Conservation (phyloP, 31 red algal species). For the Endocladia muricata region DNA sequence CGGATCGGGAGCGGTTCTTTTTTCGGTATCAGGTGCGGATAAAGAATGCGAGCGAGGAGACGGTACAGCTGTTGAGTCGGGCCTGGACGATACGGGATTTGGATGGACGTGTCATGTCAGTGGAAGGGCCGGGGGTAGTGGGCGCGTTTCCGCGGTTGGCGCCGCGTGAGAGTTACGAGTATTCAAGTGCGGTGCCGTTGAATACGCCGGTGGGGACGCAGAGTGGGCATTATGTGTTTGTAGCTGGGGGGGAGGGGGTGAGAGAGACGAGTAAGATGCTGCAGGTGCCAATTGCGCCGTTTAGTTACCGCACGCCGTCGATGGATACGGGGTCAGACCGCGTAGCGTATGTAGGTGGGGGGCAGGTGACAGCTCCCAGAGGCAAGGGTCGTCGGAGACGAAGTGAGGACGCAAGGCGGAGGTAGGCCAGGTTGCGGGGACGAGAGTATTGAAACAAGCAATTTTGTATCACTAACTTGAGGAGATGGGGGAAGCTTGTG, state of each 20-base stretch:
- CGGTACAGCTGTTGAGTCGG: constrained; percentile 28
- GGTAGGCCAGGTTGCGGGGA: too few relatives aligned
- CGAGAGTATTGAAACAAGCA: too few relatives aligned
- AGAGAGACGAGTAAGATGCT: too few relatives aligned
- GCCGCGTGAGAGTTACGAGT: constrained; percentile 30
- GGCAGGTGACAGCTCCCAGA: too few relatives aligned
- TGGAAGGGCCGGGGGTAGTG: constrained; percentile 52
- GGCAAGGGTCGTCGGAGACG: background rate
- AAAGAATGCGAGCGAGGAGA: background rate
- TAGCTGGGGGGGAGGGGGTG: background rate
- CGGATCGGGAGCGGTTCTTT: constrained; percentile 22
- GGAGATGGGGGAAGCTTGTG: too few relatives aligned
- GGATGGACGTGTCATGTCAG: constrained; percentile 33
- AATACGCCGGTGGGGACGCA: constrained; percentile 26
- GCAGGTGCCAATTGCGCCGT: constrained; percentile 16
- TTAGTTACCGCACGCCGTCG: constrained; percentile 4
- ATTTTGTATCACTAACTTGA: too few relatives aligned
- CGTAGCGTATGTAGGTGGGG: too few relatives aligned
- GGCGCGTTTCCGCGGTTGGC: constrained; percentile 28
- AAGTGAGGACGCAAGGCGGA: too few relatives aligned
- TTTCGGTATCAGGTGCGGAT: constrained; percentile 44
- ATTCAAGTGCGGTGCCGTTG: constrained; percentile 38
- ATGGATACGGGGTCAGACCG: background rate
- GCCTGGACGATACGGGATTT: constrained; percentile 39
- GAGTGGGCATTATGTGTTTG: constrained; percentile 33